phyloP scores from a whole-genome alignment of 352 stramenopile species.

The Pythium monospermum region DNA sequence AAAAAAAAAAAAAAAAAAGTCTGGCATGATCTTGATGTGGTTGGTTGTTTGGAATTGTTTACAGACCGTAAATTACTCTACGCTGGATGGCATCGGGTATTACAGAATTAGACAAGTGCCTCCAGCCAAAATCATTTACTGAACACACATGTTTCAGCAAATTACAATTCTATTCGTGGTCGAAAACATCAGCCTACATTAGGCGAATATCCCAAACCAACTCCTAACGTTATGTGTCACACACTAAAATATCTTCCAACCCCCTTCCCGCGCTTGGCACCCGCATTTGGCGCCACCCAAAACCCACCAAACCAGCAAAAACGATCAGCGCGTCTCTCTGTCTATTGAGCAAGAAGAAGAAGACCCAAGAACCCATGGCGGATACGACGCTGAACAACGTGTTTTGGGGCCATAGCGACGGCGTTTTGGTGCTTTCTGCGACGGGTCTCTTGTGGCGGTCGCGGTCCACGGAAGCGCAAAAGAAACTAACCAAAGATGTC shows the following conservation, averaged over 20 bases:
- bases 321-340: neutral
- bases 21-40: no score
- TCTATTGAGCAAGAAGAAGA: no score
- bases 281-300: slow-evolving; percentile 6
- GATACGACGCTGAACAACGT: slow-evolving; percentile 83
- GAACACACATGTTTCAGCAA: no score
- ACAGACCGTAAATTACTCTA: no score
- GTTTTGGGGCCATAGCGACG: slow-evolving; percentile 83
- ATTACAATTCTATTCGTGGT: no score
- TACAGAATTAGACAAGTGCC: no score
- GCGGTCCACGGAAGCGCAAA: slow-evolving; percentile 73
- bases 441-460: slow-evolving; percentile 74
- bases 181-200: neutral
- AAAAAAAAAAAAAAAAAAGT: no score
- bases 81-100: no score
- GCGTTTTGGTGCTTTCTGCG: slow-evolving; percentile 68
- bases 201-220: neutral
- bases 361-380: slow-evolving; percentile 29
- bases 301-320: neutral
- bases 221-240: neutral
- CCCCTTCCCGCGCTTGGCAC: no score
- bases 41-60: no score
- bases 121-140: no score
- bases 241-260: neutral
- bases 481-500: slow-evolving; percentile 82